Evolutionary conservation across 1,284 basidiomycete genomes (phyloP).

Genomic region (Retiboletus flavoniger): DNA sequence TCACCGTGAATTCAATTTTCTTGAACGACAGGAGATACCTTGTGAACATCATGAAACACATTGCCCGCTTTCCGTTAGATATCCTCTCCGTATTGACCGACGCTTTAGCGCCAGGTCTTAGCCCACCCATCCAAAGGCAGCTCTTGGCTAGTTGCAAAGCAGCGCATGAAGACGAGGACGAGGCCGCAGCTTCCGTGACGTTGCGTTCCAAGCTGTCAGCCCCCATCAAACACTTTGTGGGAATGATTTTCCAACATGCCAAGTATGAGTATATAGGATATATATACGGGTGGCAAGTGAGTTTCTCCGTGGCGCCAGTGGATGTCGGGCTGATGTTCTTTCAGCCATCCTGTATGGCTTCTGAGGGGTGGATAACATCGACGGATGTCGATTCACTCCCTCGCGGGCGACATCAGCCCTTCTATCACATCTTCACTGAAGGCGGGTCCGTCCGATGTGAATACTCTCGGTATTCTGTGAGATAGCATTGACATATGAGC

Average conservation of each 20-base stretch:
- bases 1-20: constrained; percentile 34
- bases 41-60: constrained; percentile 30
- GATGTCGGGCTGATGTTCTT: constrained; percentile 7
- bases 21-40: constrained; percentile 30
- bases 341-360: constrained; percentile 44
- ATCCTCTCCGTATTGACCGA: constrained; percentile 31
- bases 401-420: constrained; percentile 50
- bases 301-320: constrained; percentile 17
- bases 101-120: constrained; percentile 28
- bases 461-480: constrained; percentile 10
- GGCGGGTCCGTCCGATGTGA: constrained; percentile 46
- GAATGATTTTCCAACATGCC: constrained; percentile 50
- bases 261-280: constrained; percentile 46
- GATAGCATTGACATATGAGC: constrained; percentile 4
- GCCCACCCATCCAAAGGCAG: constrained; percentile 16
- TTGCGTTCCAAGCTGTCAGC: constrained; percentile 26
- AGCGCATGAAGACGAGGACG: constrained; percentile 35
- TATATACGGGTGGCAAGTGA: constrained; percentile 56
- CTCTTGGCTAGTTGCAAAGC: constrained; percentile 28
- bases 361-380: constrained; percentile 45
- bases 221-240: constrained; percentile 47
- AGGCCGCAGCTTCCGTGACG: constrained; percentile 28
- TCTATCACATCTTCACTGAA: constrained; percentile 45
- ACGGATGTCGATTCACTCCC: constrained; percentile 45
- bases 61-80: constrained; percentile 34